Evolutionary conservation across 2,329 filamentous ascomycete species (phyloP).

Genomic region (Zymoseptoria crescenta): DNA sequence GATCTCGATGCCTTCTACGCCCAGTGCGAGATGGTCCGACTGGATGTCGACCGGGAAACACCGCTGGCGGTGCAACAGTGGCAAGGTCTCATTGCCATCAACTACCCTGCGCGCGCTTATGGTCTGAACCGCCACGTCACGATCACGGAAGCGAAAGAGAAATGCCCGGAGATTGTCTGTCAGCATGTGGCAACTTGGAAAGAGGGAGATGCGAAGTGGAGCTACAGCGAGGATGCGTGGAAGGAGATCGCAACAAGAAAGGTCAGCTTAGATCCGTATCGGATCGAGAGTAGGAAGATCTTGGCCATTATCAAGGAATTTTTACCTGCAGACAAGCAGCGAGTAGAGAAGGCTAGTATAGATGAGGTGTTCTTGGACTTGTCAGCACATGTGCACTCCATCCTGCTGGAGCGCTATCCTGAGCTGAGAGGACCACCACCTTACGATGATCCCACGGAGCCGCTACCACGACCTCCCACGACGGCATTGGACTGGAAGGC

Average conservation of each 20-base stretch:
- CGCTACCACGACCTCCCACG: constrained; percentile 62
- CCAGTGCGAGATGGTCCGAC: constrained; percentile 87
- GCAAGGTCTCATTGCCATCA: constrained; percentile 91
- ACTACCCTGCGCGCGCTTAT: constrained; percentile 79
- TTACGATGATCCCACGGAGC: constrained; percentile 61
- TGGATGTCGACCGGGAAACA: constrained; percentile 63
- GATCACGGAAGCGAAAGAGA: constrained; percentile 71
- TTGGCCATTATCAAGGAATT: constrained; percentile 67
- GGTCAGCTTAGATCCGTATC: constrained; percentile 87
- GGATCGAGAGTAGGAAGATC: constrained; percentile 75
- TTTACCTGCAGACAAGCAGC: constrained; percentile 57
- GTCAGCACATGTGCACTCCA: constrained; percentile 70
- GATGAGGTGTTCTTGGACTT: constrained; percentile 95
- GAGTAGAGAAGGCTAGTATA: constrained; percentile 86
- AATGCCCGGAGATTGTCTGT: constrained; percentile 73
- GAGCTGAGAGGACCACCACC: constrained; percentile 61
- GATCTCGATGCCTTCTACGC: constrained; percentile 95
- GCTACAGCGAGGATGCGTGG: constrained; percentile 73
- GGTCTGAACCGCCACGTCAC: constrained; percentile 75
- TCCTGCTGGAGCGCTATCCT: constrained; percentile 68
- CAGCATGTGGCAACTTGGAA: constrained; percentile 95
- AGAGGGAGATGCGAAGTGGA: constrained; percentile 86
- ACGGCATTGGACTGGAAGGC: constrained; percentile 75
- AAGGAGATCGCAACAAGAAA: constrained; percentile 80
- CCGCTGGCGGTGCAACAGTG: constrained; percentile 93